phyloP scores from a whole-genome alignment of 805 yeast species.

The Lachancea kluyveri region DNA sequence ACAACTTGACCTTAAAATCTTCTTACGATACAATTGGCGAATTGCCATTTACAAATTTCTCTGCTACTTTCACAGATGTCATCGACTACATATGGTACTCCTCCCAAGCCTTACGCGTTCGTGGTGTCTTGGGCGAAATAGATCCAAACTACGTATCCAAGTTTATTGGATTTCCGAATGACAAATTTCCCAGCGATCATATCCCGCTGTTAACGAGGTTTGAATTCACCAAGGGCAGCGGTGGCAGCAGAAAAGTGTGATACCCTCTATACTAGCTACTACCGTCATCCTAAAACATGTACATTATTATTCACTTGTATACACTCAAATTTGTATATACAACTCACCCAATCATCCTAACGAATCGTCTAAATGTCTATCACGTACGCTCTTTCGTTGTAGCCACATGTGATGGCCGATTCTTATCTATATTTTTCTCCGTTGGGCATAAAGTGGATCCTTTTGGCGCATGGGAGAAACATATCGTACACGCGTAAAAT shows the following conservation, averaged over 20 bases:
- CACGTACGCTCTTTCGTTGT: too few relatives aligned
- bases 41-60: conserved; percentile 87
- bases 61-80: conserved; percentile 88
- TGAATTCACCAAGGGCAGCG: conserved; percentile 50
- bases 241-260: conserved; percentile 26
- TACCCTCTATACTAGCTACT: background rate
- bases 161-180: conserved; percentile 89
- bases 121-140: conserved; percentile 78
- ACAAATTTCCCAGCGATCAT: conserved; percentile 92
- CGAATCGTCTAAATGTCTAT: too few relatives aligned
- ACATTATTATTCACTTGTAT: too few relatives aligned
- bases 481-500: too few relatives aligned
- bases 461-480: too few relatives aligned
- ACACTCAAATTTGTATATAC: too few relatives aligned
- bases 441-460: too few relatives aligned
- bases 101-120: conserved; percentile 70
- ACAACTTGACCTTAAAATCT: conserved; percentile 73
- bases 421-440: too few relatives aligned
- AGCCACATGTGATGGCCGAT: too few relatives aligned
- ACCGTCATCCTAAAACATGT: background rate
- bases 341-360: too few relatives aligned
- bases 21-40: conserved; percentile 83
- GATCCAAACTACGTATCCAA: conserved; percentile 71
- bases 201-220: conserved; percentile 79
- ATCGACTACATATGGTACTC: conserved; percentile 97